phyloP scores from a whole-genome alignment of 2,329 filamentous ascomycete genomes.

The Diplodia intermedia region DNA sequence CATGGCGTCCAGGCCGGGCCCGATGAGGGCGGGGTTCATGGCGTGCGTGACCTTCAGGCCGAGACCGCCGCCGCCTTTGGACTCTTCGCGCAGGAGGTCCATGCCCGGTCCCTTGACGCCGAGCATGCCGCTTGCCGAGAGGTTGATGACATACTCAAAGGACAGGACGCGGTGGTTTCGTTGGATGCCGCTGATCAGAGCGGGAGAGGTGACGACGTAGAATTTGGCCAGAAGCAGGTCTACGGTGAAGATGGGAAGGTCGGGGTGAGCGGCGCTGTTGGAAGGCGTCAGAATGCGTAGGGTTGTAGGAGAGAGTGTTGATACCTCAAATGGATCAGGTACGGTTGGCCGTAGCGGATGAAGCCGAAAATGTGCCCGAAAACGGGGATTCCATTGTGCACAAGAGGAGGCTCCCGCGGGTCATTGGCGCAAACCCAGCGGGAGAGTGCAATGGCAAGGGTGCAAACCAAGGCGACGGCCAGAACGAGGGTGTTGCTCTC shows the following conservation, averaged over 20 bases:
- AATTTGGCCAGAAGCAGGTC: conserved; percentile 51
- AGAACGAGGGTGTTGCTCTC: background rate
- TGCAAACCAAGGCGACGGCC: background rate
- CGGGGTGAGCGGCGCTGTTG: conserved; percentile 33
- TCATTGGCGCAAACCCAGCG: background rate
- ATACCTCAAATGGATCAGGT: conserved; percentile 35
- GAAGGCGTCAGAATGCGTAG: background rate
- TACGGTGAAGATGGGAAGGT: conserved; percentile 51
- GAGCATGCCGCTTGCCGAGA: conserved; percentile 36
- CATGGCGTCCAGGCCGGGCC: conserved; percentile 45
- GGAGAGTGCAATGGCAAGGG: background rate
- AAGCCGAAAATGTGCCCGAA: conserved; percentile 37
- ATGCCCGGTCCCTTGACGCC: conserved; percentile 13
- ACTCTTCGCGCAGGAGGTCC: conserved; percentile 38
- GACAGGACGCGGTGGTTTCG: conserved; percentile 48
- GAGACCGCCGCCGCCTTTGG: conserved; percentile 5
- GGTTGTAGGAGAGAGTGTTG: background rate
- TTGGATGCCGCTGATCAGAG: conserved; percentile 50
- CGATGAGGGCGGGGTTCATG: conserved; percentile 46
- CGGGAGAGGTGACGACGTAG: conserved; percentile 51
- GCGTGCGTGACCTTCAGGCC: conserved; percentile 43
- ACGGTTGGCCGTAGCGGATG: conserved; percentile 34
- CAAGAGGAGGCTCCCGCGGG: conserved; percentile 35
- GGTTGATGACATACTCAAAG: conserved; percentile 50
- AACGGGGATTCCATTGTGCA: conserved; percentile 36